Base-by-base conservation (phyloP, 2,329 filamentous ascomycete genomes). In the Seiridium cupressi region DNA sequence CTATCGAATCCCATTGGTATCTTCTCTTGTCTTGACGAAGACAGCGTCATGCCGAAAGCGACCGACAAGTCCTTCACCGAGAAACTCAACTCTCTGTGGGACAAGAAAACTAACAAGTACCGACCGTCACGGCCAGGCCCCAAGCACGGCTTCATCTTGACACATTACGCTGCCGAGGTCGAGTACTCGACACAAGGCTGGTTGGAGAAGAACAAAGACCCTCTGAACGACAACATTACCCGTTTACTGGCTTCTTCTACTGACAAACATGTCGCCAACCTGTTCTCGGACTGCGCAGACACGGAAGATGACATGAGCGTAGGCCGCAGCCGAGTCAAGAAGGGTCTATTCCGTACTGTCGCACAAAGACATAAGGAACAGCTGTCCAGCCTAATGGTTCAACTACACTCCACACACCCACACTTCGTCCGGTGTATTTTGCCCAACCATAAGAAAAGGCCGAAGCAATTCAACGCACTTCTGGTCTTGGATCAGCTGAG, bases 171-270 rank as follows among this genome's bases (percentile, higher is more conserved):
- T 32, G 93, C 95, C 34, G 95, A 98, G 74, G 95, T 99, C 3
- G 96, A 99, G 74, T 99, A 99, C 73, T 93, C 90, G 0, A 99
- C 95, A 0, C 87, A 94, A 60, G 91, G 91, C 60, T 99, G 95
- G 95, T 79, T 99, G 40, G 94, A 98, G 75, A 99, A 98, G 83
- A 99, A 99, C 81, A 99, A 99, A 74, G 95, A 99, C 70, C 96
- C 95, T 1, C 76, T 99, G 51, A 98, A 98, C 69, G 96, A 99
- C 81, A 99, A 98, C 64, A 84, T 99, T 63, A 99, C 96, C 0
- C 87, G 92, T 31, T 83, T 99, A 6, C 84, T 99, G 42, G 91
- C 93, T 44, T 82, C 84, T 11, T 99, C 96, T 1, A 87, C 83
- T 2, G 89, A 98, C 72, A 87, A 85, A 63, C 94, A 99, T 70